phyloP scores from a whole-genome alignment of 2,329 filamentous ascomycete species.

The Teratosphaeria nubilosa region DNA sequence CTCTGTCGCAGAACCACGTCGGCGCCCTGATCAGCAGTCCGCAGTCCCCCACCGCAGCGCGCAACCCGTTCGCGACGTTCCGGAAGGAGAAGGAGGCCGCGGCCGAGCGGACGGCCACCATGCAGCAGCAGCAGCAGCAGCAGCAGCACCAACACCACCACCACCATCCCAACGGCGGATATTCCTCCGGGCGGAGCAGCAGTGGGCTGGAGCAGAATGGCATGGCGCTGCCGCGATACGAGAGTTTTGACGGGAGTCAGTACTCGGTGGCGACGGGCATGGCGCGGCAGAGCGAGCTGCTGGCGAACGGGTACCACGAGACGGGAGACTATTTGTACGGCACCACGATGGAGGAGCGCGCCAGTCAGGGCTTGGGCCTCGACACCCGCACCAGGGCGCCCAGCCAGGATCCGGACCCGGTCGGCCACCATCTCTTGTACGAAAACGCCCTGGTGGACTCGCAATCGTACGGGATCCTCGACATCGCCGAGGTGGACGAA shows the following conservation, averaged over 20 bases:
- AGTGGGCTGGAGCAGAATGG: neutral
- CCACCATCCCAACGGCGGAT: constrained; percentile 13
- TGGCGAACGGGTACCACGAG: constrained; percentile 2
- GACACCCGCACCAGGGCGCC: constrained; percentile 19
- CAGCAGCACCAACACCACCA: constrained; percentile 21
- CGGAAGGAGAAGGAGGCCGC: constrained; percentile 2
- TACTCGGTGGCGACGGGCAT: constrained; percentile 11
- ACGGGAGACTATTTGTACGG: constrained; percentile 18
- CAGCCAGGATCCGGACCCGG: constrained; percentile 36
- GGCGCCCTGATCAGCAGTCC: neutral
- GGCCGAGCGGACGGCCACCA: constrained; percentile 1
- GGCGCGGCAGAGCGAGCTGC: neutral
- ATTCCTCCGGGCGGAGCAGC: constrained; percentile 12
- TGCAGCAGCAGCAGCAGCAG: constrained; percentile 21
- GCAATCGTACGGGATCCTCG: constrained; percentile 71
- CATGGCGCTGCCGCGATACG: constrained; percentile 12
- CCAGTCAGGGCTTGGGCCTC: constrained; percentile 18
- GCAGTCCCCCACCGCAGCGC: constrained; percentile 2
- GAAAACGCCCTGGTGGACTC: constrained; percentile 90
- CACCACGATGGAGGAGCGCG: constrained; percentile 13
- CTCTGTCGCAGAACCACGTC: constrained; percentile 6
- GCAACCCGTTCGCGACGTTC: neutral
- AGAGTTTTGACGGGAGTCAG: constrained; percentile 20
- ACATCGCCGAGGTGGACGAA: constrained; percentile 81
- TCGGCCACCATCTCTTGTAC: constrained; percentile 83